These are phyloP conservation scores for Botrytis pseudocinerea DNA, from an alignment of 2,329 filamentous ascomycete genomes.

Conservation along the genomic window DNA sequence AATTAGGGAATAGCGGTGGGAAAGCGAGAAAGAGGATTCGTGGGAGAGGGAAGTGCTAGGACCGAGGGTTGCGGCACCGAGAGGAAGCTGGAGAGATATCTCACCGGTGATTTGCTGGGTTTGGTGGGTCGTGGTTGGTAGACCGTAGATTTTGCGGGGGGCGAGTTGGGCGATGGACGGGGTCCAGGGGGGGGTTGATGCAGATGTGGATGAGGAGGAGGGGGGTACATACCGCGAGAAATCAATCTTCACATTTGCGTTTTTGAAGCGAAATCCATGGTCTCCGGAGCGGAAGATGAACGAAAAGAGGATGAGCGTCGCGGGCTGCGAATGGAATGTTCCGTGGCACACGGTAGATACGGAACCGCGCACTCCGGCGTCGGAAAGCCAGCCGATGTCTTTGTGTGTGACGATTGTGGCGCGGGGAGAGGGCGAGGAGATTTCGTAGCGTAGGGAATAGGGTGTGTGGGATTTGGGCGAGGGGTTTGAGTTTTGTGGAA, in stretches of 20 bases:
- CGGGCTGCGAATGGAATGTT: constrained; percentile 24
- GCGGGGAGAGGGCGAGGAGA: neutral
- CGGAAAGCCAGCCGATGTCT: constrained; percentile 49
- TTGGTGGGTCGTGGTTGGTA: constrained; percentile 22
- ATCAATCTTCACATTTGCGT: constrained; percentile 27
- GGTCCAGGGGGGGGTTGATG: neutral
- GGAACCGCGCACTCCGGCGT: constrained; percentile 27
- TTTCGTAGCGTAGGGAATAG: neutral
- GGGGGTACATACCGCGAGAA: constrained; percentile 24
- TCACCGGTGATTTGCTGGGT: constrained; percentile 24
- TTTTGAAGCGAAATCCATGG: constrained; percentile 29
- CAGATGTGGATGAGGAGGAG: neutral
- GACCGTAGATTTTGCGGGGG: constrained; percentile 29
- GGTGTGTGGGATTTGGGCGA: neutral
- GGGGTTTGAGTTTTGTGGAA: neutral
- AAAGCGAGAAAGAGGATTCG: constrained; percentile 25
- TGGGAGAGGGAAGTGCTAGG: constrained; percentile 15
- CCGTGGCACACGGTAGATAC: constrained; percentile 29
- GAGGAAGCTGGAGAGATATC: constrained; percentile 25
- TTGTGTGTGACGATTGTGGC: constrained; percentile 45
- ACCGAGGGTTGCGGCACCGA: constrained; percentile 24
- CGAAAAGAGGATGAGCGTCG: constrained; percentile 26
- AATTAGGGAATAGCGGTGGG: constrained; percentile 23
- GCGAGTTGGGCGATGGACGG: constrained; percentile 26
- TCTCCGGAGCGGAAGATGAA: constrained; percentile 38